Evolutionary conservation across 2,329 filamentous ascomycete species (phyloP), one percentile per base, ranked within the genome.

Genomic region (Huntiella decipiens): DNA sequence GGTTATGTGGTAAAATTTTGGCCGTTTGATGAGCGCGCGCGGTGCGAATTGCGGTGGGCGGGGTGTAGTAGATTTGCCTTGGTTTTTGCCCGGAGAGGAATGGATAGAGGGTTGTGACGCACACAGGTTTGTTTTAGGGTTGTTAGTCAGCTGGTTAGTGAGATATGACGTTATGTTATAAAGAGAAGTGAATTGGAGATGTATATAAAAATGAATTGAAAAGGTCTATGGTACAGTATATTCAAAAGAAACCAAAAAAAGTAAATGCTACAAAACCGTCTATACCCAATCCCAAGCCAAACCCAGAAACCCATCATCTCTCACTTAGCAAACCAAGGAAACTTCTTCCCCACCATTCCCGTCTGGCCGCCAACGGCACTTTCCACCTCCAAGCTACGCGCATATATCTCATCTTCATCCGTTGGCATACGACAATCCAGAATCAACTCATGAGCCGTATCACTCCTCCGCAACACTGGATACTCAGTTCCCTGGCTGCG

Each of bases 401-500:
- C 71, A 54, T 79, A 78, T 36, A 78, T 72, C 48, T 79, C 74
- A 73, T 95, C 88, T 54, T 93, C 85, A 62, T 94, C 86, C 46
- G 77, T 80, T 38, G 77, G 70, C 63, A 95, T 80, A 56, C 78
- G 77, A 53, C 82, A 82, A 56, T 92, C 84, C 52, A 95, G 62
- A 47, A 95, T 76, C 55, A 94, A 61, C 54, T 82, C 77, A 54
- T 78, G 71, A 4, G 82, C 74, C 45, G 73, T 68, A 49, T 88
- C 79, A 54, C 81, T 78, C 55, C 71, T 77, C 32, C 67, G 65
- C 51, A 88, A 65, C 51, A 78, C 80, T 19, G 76, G 73, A 55
- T 95, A 95, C 4, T 85, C 78, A 42, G 77, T 77, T 45, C 82
- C 82, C 61, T 96, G 87, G 56, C 88, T 94, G 62, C 79, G 81